Evolutionary conservation across 371 early-diverging fungal species (phyloP).

Genomic region (Coemansia sp.): DNA sequence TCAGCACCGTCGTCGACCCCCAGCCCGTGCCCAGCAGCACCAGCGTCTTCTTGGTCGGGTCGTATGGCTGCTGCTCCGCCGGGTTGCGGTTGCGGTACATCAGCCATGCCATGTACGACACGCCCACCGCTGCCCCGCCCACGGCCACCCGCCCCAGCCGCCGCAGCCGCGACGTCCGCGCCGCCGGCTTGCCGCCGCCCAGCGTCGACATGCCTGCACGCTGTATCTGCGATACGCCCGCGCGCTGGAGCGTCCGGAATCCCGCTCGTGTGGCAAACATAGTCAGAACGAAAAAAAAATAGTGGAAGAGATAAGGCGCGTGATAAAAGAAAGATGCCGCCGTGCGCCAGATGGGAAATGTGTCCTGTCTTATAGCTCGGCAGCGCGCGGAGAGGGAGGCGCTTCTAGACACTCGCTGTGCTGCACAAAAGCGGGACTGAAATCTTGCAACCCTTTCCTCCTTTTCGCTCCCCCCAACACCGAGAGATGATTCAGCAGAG

Average conservation of each 20-base stretch:
- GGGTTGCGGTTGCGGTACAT: conserved; percentile 67
- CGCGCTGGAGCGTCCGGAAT: conserved; percentile 20
- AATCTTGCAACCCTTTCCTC: too few relatives aligned
- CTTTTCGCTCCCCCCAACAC: conserved; percentile 10
- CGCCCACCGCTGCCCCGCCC: conserved; percentile 22
- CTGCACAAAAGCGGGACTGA: background rate
- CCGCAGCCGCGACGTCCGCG: conserved; percentile 37
- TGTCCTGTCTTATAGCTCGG: too few relatives aligned
- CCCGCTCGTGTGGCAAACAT: conserved; percentile 33
- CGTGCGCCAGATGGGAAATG: too few relatives aligned
- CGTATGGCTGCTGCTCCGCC: conserved; percentile 63
- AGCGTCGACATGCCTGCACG: conserved; percentile 40
- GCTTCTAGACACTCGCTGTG: conserved; percentile 6
- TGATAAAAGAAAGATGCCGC: background rate
- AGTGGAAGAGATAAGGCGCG: background rate
- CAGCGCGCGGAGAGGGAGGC: too few relatives aligned
- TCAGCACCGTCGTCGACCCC: conserved; percentile 82
- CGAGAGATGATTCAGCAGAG: background rate
- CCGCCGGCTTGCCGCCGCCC: conserved; percentile 4
- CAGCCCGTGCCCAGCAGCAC: conserved; percentile 87
- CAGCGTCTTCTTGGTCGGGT: conserved; percentile 76
- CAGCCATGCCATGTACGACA: conserved; percentile 39
- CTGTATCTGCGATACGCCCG: conserved; percentile 20
- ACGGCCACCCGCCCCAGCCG: conserved; percentile 28
- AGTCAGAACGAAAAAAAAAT: conserved; percentile 1